Evolutionary conservation across 2,329 filamentous ascomycete genomes (phyloP).

Genomic region (Aspergillus ustus): DNA sequence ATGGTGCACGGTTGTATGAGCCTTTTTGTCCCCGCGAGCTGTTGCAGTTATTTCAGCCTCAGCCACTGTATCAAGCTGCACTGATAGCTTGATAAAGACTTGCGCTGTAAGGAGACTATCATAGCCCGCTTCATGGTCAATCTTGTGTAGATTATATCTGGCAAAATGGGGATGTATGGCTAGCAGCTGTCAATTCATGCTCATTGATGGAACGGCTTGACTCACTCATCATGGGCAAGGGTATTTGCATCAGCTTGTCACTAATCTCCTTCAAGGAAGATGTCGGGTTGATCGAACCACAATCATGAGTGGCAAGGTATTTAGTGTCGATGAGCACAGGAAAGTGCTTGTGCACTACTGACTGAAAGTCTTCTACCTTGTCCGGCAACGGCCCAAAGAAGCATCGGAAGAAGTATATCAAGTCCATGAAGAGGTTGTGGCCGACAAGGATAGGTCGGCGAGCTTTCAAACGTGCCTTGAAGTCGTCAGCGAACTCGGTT

Average conservation of each 20-base stretch:
- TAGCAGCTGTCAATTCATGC: conserved; percentile 28
- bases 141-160: conserved; percentile 34
- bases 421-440: conserved; percentile 67
- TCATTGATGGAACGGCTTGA: neutral
- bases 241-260: conserved; percentile 29
- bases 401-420: conserved; percentile 64
- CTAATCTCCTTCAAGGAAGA: conserved; percentile 40
- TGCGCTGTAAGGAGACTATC: conserved; percentile 66
- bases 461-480: conserved; percentile 49
- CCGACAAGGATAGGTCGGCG: conserved; percentile 60
- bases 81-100: conserved; percentile 60
- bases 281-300: conserved; percentile 54
- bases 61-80: conserved; percentile 48
- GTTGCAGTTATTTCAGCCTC: neutral
- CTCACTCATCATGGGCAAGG: conserved; percentile 39
- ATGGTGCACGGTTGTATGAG: neutral
- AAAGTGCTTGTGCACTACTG: conserved; percentile 57
- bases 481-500: conserved; percentile 32
- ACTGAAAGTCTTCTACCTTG: conserved; percentile 58
- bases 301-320: conserved; percentile 64
- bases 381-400: conserved; percentile 64
- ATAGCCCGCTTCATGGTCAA: conserved; percentile 64
- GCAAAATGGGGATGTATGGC: conserved; percentile 36
- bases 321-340: conserved; percentile 66
- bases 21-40: neutral